phyloP scores from a whole-genome alignment of 805 yeast species.

The Saccharomycopsis olivae region DNA sequence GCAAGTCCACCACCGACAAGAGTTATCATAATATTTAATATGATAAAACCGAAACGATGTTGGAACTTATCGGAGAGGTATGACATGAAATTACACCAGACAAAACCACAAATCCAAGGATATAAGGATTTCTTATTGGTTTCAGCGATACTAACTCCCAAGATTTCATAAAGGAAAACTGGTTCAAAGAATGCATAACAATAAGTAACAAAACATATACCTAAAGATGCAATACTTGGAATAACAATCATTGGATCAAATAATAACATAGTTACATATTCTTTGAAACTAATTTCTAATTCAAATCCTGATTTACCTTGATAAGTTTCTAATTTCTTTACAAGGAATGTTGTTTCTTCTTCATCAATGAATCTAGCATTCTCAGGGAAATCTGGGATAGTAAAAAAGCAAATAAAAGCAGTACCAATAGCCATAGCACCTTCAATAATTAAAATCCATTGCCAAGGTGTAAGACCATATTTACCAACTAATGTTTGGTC shows the following conservation, averaged over 20 bases:
- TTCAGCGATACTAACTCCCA: constrained; percentile 10
- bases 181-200: constrained; percentile 17
- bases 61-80: constrained; percentile 32
- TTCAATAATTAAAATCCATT: constrained; percentile 41
- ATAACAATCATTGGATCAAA: constrained; percentile 12
- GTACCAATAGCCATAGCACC: constrained; percentile 28
- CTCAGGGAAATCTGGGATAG: constrained; percentile 69
- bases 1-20: constrained; percentile 46
- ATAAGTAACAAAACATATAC: constrained; percentile 16
- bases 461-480: constrained; percentile 41
- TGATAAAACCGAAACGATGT: constrained; percentile 34
- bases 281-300: constrained; percentile 33
- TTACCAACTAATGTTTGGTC: constrained; percentile 34
- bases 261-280: constrained; percentile 34
- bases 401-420: constrained; percentile 30
- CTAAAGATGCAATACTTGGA: constrained; percentile 14
- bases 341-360: constrained; percentile 43
- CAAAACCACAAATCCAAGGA: constrained; percentile 17
- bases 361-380: constrained; percentile 42
- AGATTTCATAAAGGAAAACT: constrained; percentile 8
- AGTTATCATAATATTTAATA: constrained; percentile 28
- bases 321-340: constrained; percentile 49
- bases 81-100: constrained; percentile 9
- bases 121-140: constrained; percentile 13
- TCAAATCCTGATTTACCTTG: constrained; percentile 41